phyloP scores from a whole-genome alignment of 192 early-diverging fungal genomes.

The Dissophora globulifera region DNA sequence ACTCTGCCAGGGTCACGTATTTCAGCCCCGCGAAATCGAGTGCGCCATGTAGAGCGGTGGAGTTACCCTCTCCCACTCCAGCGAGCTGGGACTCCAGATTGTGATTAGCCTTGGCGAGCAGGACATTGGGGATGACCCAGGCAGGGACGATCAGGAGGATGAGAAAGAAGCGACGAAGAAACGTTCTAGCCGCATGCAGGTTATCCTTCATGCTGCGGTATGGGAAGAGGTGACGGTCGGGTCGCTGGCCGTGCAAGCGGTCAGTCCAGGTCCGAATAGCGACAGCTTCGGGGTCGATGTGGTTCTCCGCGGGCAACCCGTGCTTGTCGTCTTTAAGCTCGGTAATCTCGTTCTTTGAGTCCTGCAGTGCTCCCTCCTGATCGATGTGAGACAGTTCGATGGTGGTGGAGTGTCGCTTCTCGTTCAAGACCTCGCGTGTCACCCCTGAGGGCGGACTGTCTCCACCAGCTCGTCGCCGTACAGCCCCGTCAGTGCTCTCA shows the following conservation, averaged over 20 bases:
- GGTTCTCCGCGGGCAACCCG: not conserved
- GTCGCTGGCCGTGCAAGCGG: slow-evolving; percentile 20
- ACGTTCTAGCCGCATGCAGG: slow-evolving; percentile 22
- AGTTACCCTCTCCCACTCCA: slow-evolving; percentile 1
- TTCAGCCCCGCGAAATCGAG: not conserved
- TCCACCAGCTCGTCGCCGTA: slow-evolving; percentile 4
- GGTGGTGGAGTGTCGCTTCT: slow-evolving; percentile 10
- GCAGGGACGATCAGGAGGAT: slow-evolving; percentile 38
- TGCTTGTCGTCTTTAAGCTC: not conserved
- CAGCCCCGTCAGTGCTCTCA: not conserved
- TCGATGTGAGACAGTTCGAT: slow-evolving; percentile 14
- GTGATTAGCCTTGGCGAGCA: slow-evolving; percentile 19
- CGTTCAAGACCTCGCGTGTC: no score
- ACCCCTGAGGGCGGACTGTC: not conserved
- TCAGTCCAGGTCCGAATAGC: slow-evolving; percentile 13
- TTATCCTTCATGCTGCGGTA: slow-evolving; percentile 33
- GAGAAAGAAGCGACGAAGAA: slow-evolving; percentile 42
- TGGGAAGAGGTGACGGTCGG: slow-evolving; percentile 39
- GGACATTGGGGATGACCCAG: slow-evolving; percentile 35
- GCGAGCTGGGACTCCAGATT: not conserved
- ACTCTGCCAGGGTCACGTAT: not conserved
- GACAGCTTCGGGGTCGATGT: not conserved
- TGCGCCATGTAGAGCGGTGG: not conserved
- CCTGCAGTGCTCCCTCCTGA: not conserved
- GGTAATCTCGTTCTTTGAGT: not conserved